phyloP scores from a whole-genome alignment of 2,329 filamentous ascomycete species.

The Ceratocystis huliohia region DNA sequence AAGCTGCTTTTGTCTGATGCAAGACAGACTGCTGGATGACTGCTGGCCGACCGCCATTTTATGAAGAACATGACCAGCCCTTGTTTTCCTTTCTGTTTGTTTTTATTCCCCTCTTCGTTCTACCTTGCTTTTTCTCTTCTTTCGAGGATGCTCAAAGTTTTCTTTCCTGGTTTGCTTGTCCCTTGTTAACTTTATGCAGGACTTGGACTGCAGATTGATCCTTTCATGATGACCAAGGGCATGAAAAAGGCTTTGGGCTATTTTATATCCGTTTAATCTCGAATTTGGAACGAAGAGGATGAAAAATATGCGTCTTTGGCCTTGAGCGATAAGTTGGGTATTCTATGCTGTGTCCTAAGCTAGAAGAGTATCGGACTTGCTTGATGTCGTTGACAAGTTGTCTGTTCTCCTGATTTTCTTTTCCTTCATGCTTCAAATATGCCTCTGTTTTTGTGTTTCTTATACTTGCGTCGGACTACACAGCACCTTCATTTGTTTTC shows the following conservation, averaged over 20 bases:
- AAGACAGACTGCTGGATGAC: neutral
- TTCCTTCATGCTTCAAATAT: too few species aligned
- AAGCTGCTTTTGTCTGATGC: neutral
- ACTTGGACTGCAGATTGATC: too few species aligned
- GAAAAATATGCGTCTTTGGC: neutral
- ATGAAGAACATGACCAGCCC: slow-evolving; percentile 8
- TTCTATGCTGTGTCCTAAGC: neutral
- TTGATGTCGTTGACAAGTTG: neutral
- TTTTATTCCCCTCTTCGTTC: slow-evolving; percentile 10
- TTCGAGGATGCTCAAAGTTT: neutral
- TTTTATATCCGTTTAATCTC: neutral
- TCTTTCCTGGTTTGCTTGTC: neutral
- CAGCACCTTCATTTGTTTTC: neutral
- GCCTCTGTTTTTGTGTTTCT: too few species aligned
- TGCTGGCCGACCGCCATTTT: neutral
- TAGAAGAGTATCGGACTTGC: too few species aligned
- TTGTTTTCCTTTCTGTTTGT: slow-evolving; percentile 20
- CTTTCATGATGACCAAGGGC: too few species aligned
- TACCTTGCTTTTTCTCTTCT: neutral
- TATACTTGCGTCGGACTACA: too few species aligned
- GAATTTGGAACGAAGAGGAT: neutral
- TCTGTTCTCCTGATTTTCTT: neutral
- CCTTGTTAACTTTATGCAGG: neutral
- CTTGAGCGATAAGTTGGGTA: neutral
- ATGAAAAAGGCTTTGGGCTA: neutral